These are phyloP conservation scores for Yarrowia sp. DNA, from an alignment of 805 yeast species.

Conservation along the genomic window DNA sequence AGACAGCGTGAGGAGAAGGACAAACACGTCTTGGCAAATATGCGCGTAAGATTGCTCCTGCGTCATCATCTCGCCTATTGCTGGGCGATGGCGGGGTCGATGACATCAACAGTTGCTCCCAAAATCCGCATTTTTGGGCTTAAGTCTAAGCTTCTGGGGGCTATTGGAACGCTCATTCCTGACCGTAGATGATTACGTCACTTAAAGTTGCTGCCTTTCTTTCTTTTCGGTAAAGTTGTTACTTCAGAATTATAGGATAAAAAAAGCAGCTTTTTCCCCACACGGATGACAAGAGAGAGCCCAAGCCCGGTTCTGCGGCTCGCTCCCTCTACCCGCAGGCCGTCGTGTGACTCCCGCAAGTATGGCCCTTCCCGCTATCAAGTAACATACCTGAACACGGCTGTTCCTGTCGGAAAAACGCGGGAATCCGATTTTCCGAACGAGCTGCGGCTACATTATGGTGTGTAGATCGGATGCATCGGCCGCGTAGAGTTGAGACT, in stretches of 20 bases:
- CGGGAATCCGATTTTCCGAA: background rate
- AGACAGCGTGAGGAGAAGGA: no score
- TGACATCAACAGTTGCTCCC: background rate
- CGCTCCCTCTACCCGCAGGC: no score
- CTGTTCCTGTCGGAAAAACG: constrained; percentile 4
- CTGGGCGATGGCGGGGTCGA: no score
- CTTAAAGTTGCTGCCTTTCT: constrained; percentile 6
- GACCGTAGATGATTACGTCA: constrained; percentile 1
- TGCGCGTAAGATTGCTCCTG: background rate
- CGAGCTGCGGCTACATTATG: background rate
- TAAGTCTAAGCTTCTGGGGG: background rate
- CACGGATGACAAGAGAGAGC: background rate
- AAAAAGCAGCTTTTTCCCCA: background rate
- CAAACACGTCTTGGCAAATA: background rate
- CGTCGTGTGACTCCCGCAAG: background rate
- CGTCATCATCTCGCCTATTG: background rate
- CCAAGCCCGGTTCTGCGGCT: background rate
- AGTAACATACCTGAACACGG: background rate
- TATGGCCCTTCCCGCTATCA: no score
- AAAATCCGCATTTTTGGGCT: background rate
- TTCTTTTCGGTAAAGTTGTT: background rate
- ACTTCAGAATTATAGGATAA: background rate
- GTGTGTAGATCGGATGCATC: background rate
- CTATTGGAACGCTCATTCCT: background rate
- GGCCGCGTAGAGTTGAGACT: background rate